Evolutionary conservation across 116 monocot species (phyloP), one percentile per base, ranked within the genome.

Genomic region (Cymodocea nodosa): DNA sequence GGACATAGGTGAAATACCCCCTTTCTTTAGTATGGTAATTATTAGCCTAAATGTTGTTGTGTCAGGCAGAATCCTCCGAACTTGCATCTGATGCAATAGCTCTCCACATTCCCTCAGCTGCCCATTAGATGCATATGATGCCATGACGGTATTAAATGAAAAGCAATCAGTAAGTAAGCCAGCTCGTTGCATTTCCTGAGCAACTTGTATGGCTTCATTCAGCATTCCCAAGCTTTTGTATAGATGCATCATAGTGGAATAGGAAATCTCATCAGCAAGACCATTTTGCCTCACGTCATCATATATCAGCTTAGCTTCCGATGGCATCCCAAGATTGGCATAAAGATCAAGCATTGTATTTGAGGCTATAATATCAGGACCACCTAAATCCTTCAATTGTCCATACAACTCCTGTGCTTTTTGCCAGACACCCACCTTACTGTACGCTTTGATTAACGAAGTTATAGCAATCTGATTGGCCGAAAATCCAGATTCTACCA

Each of bases 191-290:
- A 85, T 65, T 53, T 85, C 75, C 58, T 79, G 62, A 70, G 85
- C 80, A 57, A 85, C 52, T 54, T 69, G 64, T 48, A 68, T 68
- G 9, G 92, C 81, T 56, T 85, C 83, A 20, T 70, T 62, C 40
- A 92, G 70, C 83, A 87, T 81, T 77, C 92, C 92, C 87, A 92
- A 85, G 73, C 55, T 87, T 65, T 83, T 92, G 74, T 81, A 92
- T 11, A 92, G 77, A 71, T 77, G 78, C 77, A 81, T 85, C 87
- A 92, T 92, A 11, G 80, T 83, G 62, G 76, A 67, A 77, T 87
- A 87, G 2, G 92, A 85, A 60, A 87, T 71, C 16, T 71, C 77
- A 87, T 92, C 83, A n/a, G 83, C 92, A 23, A 35, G 70, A 59
- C 60, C 62, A 15, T 52, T 79, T 57, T 20, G 68, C 51, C 75